Conservation (phyloP, 2,329 filamentous ascomycete species). For the Aspergillus intermedius region DNA sequence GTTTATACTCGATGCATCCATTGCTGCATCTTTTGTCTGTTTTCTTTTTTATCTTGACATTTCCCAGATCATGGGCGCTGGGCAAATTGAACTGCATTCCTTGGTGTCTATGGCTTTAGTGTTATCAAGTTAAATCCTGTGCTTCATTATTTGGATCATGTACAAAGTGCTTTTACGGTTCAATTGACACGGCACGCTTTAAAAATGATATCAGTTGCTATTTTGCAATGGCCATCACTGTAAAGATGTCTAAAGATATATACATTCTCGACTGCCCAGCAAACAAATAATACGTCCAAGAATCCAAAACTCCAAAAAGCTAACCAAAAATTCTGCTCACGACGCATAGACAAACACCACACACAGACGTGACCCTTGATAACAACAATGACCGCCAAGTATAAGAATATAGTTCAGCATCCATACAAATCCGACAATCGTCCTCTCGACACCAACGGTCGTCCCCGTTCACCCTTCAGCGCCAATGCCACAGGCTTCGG, state of each 20-base stretch:
- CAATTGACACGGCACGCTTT: too few species aligned
- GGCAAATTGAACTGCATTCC: too few species aligned
- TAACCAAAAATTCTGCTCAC: not conserved
- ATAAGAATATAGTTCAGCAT: constrained; percentile 2
- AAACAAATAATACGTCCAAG: not conserved
- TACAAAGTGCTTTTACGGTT: too few species aligned
- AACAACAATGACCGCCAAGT: not conserved
- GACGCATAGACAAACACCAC: too few species aligned
- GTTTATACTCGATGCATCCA: too few species aligned
- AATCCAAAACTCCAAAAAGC: not conserved
- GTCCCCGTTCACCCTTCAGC: constrained; percentile 28
- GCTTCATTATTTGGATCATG: not conserved
- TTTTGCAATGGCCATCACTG: not conserved
- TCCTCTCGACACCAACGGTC: constrained; percentile 17
- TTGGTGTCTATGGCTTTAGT: too few species aligned
- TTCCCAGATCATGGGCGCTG: not conserved
- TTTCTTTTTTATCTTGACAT: not conserved
- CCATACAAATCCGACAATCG: constrained; percentile 21
- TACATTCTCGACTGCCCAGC: not conserved
- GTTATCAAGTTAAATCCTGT: too few species aligned
- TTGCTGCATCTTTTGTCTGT: too few species aligned
- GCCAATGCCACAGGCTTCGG: constrained; percentile 32
- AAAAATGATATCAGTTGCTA: not conserved
- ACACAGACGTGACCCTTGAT: not conserved
- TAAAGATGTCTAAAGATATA: not conserved